These are phyloP conservation scores for Beauveria sp. DNA, from an alignment of 2,329 filamentous ascomycete species.

Conservation along the genomic window DNA sequence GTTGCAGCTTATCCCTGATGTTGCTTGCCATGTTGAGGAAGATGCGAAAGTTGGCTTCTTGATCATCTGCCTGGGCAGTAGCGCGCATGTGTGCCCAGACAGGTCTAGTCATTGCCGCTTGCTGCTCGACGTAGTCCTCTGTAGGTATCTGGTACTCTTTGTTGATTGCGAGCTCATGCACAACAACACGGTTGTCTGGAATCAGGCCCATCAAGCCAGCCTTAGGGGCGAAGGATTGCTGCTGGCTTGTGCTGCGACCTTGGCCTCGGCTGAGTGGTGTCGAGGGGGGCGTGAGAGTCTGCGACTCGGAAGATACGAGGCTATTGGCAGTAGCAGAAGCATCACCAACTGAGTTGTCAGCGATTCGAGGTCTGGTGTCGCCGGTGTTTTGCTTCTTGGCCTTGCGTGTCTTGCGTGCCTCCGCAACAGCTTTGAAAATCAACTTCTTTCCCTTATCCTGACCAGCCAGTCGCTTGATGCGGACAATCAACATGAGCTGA, in stretches of 20 bases:
- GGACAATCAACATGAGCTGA: slow-evolving; percentile 69
- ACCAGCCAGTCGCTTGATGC: slow-evolving; percentile 72
- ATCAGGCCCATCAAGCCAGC: slow-evolving; percentile 46
- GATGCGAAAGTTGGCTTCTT: slow-evolving; percentile 58
- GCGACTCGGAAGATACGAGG: slow-evolving; percentile 34
- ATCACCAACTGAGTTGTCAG: slow-evolving; percentile 36
- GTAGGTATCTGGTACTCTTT: slow-evolving; percentile 66
- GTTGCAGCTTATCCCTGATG: slow-evolving; percentile 64
- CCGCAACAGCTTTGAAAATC: slow-evolving; percentile 66
- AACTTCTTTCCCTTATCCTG: slow-evolving; percentile 61
- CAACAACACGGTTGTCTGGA: slow-evolving; percentile 65
- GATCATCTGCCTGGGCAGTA: slow-evolving; percentile 59
- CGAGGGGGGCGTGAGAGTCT: slow-evolving; percentile 46
- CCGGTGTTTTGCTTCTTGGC: slow-evolving; percentile 58
- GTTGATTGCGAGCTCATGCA: slow-evolving; percentile 75
- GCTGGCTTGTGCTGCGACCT: slow-evolving; percentile 23
- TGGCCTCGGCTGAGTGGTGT: slow-evolving; percentile 37
- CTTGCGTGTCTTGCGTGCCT: slow-evolving; percentile 58
- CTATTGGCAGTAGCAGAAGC: slow-evolving; percentile 30
- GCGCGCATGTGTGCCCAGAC: slow-evolving; percentile 51
- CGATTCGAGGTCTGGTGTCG: slow-evolving; percentile 63
- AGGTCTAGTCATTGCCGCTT: slow-evolving; percentile 39
- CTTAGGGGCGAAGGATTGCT: slow-evolving; percentile 19
- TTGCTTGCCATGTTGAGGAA: slow-evolving; percentile 64
- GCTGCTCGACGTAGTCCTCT: slow-evolving; percentile 51